Base-by-base conservation (phyloP, 108 stramenopile genomes). In the Cyclotella baltica region DNA sequence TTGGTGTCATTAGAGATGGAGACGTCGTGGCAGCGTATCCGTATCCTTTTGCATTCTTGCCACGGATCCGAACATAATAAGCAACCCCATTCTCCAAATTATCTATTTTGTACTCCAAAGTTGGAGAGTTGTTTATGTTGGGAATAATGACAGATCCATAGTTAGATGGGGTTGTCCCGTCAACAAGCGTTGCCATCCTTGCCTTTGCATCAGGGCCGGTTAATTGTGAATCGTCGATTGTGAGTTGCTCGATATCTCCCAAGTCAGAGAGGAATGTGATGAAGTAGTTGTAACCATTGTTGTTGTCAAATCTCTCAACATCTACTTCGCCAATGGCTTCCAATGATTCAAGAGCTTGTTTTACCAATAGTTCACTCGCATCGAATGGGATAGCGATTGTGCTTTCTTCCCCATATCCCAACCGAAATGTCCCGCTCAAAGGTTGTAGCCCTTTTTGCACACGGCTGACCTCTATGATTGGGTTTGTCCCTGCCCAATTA, bases 201-300 rank as follows among this genome's bases (percentile, higher is more conserved):
- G 89, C 91, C 6, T 64, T 40, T 5, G 92, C 92, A 64, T 83
- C 86, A 5, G 92, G 89, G 33, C 96, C 93, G 50, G 80, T 89
- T 29, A 96, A 67, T 34, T 75, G 66, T 1, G 88, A 85, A 65
- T 88, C 90, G 47, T 92, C 88, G 13, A 91, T 81, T 10, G 55
- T 72, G 38, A 96, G 71, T 5, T 85, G 76, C n/a, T 67, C 56
- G 13, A 90, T 50, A 58, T 85, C 43, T 0, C 81, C 82, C 23
- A 81, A 38, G 25, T 83, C 81, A 22, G 82, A 83, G 38, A 83
- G 18, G 57, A 96, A 96, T 6, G 94, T 94, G 25, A 96, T 85
- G 36, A 88, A 71, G 85, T 92, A 96, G 66, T 92, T 90, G 85
- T 85, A 88, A 13, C 96, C 96, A 73, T 89, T 89, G 66, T 88